Conservation (phyloP, 2,329 filamentous ascomycete genomes). For the Colletotrichum cordylinicola region DNA sequence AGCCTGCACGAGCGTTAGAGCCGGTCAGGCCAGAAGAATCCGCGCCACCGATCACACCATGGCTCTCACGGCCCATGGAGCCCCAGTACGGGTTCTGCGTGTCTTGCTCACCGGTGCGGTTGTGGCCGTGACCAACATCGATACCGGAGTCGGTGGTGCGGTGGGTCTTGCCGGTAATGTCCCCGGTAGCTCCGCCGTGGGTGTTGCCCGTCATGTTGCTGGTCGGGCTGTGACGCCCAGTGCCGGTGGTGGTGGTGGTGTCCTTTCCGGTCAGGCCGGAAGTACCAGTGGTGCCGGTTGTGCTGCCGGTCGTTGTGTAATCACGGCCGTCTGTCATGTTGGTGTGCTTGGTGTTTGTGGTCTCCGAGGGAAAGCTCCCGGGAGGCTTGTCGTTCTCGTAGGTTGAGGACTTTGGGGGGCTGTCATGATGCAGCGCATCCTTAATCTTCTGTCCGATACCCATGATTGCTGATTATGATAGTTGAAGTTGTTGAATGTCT, state of each 20-base stretch:
- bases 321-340: not conserved
- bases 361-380: conserved; percentile 16
- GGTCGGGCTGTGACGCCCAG: conserved; percentile 16
- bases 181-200: not conserved
- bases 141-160: conserved; percentile 12
- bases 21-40: conserved; percentile 28
- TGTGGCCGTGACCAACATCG: not conserved
- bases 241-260: conserved; percentile 46
- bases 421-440: conserved; percentile 20
- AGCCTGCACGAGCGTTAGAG: conserved; percentile 1
- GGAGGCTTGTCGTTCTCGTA: conserved; percentile 9
- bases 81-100: conserved; percentile 19
- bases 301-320: not conserved
- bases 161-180: not conserved
- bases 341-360: conserved; percentile 2
- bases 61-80: conserved; percentile 4
- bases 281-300: not conserved
- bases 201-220: not conserved
- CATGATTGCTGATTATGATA: conserved; percentile 11
- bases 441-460: conserved; percentile 24
- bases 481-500: not conserved
- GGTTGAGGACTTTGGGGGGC: not conserved
- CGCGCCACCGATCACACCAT: conserved; percentile 27
- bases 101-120: not conserved
- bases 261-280: conserved; percentile 24